Percentiles rank a stretch among this genome's conserved stretches.
These are phyloP conservation scores for Coemansia sp. DNA, from an alignment of 192 early-diverging fungal genomes.

Conservation along the genomic window DNA sequence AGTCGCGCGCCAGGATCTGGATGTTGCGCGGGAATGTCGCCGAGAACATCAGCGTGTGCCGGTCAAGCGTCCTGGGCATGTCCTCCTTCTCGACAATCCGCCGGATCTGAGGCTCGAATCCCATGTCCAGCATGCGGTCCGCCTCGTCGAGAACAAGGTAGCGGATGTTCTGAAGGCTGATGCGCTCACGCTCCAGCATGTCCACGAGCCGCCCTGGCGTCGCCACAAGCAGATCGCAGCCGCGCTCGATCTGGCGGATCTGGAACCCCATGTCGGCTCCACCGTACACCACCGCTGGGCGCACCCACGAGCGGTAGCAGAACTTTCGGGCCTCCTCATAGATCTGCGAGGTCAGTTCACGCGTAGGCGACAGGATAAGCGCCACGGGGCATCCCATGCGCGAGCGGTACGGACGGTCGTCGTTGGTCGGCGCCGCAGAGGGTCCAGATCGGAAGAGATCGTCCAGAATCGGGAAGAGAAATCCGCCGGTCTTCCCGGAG, in stretches of 20 bases:
- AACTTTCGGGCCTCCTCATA: conserved; percentile 70
- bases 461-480: conserved; percentile 94
- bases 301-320: conserved; percentile 87
- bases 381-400: conserved; percentile 62
- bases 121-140: conserved; percentile 98
- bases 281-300: conserved; percentile 92
- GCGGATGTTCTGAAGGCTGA: conserved; percentile 72
- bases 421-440: conserved; percentile 49
- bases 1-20: conserved; percentile 88
- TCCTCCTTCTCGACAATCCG: conserved; percentile 80
- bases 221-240: conserved; percentile 91
- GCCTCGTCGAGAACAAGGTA: conserved; percentile 82
- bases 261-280: conserved; percentile 90
- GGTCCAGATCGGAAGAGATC: conserved; percentile 86
- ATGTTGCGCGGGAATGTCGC: conserved; percentile 97
- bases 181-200: conserved; percentile 76
- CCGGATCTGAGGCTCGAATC: conserved; percentile 92
- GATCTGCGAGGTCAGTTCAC: conserved; percentile 76
- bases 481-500: conserved; percentile 94
- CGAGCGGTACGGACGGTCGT: conserved; percentile 59
- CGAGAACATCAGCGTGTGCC: conserved; percentile 96
- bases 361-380: conserved; percentile 73
- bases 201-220: conserved; percentile 94
- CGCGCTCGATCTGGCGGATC: conserved; percentile 83
- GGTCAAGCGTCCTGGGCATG: conserved; percentile 64